A percentile compares a stretch with the other conserved stretches of the same genome.
Conservation (phyloP, 108 stramenopile species). For the Fragilaria crotonensis region DNA sequence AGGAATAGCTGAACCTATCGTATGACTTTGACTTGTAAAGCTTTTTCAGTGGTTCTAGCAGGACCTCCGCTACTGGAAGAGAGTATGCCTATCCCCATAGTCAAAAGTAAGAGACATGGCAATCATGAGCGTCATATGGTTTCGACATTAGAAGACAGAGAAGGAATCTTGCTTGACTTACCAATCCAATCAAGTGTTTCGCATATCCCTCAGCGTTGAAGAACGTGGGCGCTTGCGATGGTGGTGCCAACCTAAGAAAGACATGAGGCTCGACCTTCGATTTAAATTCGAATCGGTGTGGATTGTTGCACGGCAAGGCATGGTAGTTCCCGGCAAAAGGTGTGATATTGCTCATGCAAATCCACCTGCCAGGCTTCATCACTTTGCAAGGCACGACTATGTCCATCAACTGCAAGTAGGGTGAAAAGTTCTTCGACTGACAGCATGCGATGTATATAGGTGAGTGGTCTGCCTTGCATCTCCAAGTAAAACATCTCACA, state of each 20-base stretch:
- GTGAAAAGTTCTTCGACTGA: background rate
- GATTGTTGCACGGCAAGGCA: background rate
- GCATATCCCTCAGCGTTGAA: constrained; percentile 25
- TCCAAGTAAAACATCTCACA: background rate
- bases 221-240: background rate
- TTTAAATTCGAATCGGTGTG: constrained; percentile 1
- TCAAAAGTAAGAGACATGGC: background rate
- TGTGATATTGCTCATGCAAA: background rate
- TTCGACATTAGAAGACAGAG: background rate
- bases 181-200: constrained; percentile 25
- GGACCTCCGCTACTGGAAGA: background rate
- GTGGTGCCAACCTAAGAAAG: constrained; percentile 14
- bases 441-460: background rate
- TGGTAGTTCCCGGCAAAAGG: constrained; percentile 13
- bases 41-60: background rate
- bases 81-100: background rate
- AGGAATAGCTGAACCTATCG: background rate
- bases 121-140: background rate
- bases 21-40: background rate
- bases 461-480: background rate
- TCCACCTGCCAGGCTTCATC: background rate
- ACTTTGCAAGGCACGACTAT: background rate
- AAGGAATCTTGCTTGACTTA: background rate
- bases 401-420: background rate
- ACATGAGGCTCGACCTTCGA: background rate